Conservation (phyloP, 139 green algal species). For the Raphidocelis subcapitata region DNA sequence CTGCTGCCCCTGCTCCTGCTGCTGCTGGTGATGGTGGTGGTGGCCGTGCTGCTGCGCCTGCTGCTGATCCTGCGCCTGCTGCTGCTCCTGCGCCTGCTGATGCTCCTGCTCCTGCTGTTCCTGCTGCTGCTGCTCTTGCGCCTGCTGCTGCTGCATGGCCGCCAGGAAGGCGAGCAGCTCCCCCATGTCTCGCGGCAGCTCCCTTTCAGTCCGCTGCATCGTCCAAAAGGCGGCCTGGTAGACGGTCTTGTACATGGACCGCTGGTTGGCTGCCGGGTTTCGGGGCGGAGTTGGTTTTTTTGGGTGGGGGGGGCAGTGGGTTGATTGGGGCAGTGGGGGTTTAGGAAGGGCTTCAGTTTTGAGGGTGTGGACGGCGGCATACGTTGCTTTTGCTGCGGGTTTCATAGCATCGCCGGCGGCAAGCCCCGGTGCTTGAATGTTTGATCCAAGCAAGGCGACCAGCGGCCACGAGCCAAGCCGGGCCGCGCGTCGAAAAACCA, state of each 20-base stretch:
- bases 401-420: not conserved
- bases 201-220: slow-evolving; percentile 28
- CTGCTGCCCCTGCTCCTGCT: not conserved
- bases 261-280: slow-evolving; percentile 34
- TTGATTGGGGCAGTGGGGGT: not conserved
- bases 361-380: too few species aligned
- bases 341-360: not conserved
- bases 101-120: slow-evolving; percentile 4
- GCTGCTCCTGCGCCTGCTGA: not conserved
- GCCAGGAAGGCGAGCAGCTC: slow-evolving; percentile 13
- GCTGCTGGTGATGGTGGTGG: not conserved
- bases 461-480: not conserved
- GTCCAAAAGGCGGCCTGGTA: slow-evolving; percentile 56
- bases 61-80: not conserved
- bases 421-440: not conserved
- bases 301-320: not conserved
- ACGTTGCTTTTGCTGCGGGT: too few species aligned
- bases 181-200: slow-evolving; percentile 16
- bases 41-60: not conserved
- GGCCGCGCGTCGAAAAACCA: not conserved
- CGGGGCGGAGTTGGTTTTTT: not conserved
- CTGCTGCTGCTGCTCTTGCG: slow-evolving; percentile 15
- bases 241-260: slow-evolving; percentile 54
- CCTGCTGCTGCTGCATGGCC: slow-evolving; percentile 7
- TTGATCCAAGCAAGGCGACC: not conserved